Conservation (phyloP, 2,329 filamentous ascomycete species). For the Fusarium odoratissimum region DNA sequence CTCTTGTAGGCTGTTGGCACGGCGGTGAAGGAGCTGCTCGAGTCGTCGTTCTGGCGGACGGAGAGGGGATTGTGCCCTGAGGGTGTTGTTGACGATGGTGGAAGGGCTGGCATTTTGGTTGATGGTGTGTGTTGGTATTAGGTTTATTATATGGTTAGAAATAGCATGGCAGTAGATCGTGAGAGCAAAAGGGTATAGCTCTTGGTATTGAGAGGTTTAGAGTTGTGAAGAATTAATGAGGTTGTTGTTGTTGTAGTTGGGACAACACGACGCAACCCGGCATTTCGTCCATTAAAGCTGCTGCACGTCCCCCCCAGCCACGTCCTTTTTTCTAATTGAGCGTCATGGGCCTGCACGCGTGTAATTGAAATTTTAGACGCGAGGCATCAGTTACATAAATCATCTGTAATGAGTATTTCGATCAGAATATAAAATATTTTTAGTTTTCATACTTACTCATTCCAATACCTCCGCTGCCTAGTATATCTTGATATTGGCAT, state of each 20-base stretch:
- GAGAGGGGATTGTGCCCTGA: constrained; percentile 31
- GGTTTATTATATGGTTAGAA: not conserved
- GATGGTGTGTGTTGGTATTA: not conserved
- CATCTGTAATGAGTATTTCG: not conserved
- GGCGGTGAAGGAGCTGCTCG: constrained; percentile 43
- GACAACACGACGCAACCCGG: not conserved
- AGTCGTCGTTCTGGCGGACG: constrained; percentile 35
- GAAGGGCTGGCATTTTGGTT: constrained; percentile 30
- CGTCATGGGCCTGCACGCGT: constrained; percentile 13
- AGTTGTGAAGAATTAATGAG: not conserved
- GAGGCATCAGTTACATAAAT: not conserved
- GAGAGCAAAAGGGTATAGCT: not conserved
- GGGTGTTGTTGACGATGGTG: constrained; percentile 26
- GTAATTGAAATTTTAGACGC: not conserved
- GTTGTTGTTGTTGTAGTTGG: constrained; percentile 9
- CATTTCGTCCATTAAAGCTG: constrained; percentile 19
- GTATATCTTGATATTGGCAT: not conserved
- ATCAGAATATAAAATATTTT: not conserved
- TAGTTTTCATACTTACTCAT: not conserved
- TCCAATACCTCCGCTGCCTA: not conserved
- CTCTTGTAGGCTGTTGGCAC: constrained; percentile 53
- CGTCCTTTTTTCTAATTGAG: constrained; percentile 25
- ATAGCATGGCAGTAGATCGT: constrained; percentile 8
- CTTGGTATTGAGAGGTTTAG: not conserved
- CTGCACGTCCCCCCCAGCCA: constrained; percentile 32